Evolutionary conservation across 139 green algal species (phyloP).

Genomic region (Tetratostichococcus sp.): DNA sequence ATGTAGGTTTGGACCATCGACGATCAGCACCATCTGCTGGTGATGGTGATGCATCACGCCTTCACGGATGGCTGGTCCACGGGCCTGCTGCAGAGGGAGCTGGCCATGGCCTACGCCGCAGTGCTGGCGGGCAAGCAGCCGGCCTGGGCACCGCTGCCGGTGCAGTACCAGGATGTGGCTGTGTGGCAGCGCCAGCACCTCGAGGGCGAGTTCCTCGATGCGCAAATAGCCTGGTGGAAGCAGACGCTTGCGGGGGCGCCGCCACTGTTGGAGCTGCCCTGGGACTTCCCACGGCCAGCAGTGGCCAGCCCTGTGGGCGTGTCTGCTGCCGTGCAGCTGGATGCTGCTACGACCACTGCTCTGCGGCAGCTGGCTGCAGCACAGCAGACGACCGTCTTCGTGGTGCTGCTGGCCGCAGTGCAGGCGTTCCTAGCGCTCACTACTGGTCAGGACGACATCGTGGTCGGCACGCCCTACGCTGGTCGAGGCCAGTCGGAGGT

Average conservation of each 20-base stretch:
- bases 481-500: not conserved
- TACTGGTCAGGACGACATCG: not conserved
- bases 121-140: no score
- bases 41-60: not conserved
- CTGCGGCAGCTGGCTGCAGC: no score
- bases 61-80: not conserved
- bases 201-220: not conserved
- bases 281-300: not conserved
- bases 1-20: no score
- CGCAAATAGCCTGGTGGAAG: not conserved
- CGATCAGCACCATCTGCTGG: not conserved
- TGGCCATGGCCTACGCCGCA: no score
- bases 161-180: no score
- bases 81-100: not conserved
- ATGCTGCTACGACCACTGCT: no score
- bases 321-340: no score
- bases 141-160: no score
- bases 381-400: no score
- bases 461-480: not conserved
- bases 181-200: constrained; percentile 1
- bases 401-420: no score
- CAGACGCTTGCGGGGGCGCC: no score
- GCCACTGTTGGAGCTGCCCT: not conserved
- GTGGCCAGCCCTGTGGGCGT: not conserved
- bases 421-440: no score